phyloP scores from a whole-genome alignment of 371 early-diverging fungal species.

The Actinomortierella ambigua region DNA sequence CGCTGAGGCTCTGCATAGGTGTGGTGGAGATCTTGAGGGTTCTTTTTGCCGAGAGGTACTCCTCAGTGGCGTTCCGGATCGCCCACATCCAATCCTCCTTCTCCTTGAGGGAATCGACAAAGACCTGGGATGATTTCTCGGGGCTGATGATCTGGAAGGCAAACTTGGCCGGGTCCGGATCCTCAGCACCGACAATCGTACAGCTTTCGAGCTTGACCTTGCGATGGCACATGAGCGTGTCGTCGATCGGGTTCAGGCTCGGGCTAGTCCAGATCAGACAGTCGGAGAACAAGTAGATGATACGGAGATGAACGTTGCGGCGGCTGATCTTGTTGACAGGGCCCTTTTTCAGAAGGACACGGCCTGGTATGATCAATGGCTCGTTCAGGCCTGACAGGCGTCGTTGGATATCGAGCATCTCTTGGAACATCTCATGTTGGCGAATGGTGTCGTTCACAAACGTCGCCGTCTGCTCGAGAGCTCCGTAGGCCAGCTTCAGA shows the following conservation, averaged over 20 bases:
- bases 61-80: slow-evolving; percentile 56
- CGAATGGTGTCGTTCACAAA: slow-evolving; percentile 79
- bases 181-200: slow-evolving; percentile 60
- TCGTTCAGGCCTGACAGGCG: slow-evolving; percentile 60
- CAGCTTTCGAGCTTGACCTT: slow-evolving; percentile 64
- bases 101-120: slow-evolving; percentile 50
- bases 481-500: slow-evolving; percentile 60
- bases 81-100: slow-evolving; percentile 69
- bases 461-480: slow-evolving; percentile 62
- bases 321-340: slow-evolving; percentile 71
- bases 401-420: slow-evolving; percentile 71
- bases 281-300: slow-evolving; percentile 75
- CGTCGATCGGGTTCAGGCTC: slow-evolving; percentile 50
- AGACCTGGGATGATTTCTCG: slow-evolving; percentile 75
- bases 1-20: slow-evolving; percentile 37
- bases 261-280: slow-evolving; percentile 70
- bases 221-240: slow-evolving; percentile 62
- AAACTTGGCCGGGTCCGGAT: slow-evolving; percentile 22
- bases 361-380: slow-evolving; percentile 66
- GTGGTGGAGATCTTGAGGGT: slow-evolving; percentile 62
- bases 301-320: slow-evolving; percentile 63
- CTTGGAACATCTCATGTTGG: slow-evolving; percentile 71
- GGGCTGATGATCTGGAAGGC: slow-evolving; percentile 71
- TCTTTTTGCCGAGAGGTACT: slow-evolving; percentile 52
- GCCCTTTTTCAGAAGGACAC: slow-evolving; percentile 65